Evolutionary conservation across 2,329 filamentous ascomycete genomes (phyloP).

Genomic region (Fusarium keratoplasticum): DNA sequence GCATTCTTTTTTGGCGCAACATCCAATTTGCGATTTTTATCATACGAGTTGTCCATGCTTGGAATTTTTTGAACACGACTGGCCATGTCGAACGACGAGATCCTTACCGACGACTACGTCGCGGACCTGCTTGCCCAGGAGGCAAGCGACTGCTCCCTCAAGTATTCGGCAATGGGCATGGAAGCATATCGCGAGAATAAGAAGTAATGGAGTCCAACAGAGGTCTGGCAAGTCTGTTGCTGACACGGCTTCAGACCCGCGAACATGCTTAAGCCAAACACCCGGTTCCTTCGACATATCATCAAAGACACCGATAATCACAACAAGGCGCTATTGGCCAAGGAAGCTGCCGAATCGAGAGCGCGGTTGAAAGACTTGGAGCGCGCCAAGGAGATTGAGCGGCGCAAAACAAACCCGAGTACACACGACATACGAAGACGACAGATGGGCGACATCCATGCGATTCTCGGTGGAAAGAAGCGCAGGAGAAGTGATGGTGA

Average conservation of each 20-base stretch:
- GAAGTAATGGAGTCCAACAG: slow-evolving; percentile 54
- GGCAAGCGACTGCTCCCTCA: slow-evolving; percentile 77
- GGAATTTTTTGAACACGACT: neutral
- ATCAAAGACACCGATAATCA: slow-evolving; percentile 90
- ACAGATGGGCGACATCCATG: slow-evolving; percentile 71
- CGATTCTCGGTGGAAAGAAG: slow-evolving; percentile 64
- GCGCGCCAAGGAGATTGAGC: slow-evolving; percentile 57
- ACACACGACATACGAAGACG: slow-evolving; percentile 65
- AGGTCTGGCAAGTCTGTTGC: slow-evolving; percentile 23
- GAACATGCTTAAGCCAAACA: slow-evolving; percentile 88
- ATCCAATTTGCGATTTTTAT: slow-evolving; percentile 3
- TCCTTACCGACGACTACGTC: slow-evolving; percentile 81
- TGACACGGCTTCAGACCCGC: slow-evolving; percentile 62
- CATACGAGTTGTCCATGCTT: neutral
- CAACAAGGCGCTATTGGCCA: slow-evolving; percentile 87
- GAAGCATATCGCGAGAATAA: slow-evolving; percentile 68
- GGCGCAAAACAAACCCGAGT: slow-evolving; percentile 58
- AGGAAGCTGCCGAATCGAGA: slow-evolving; percentile 82
- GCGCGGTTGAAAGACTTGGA: slow-evolving; percentile 75
- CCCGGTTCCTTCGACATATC: slow-evolving; percentile 86
- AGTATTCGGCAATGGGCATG: slow-evolving; percentile 80
- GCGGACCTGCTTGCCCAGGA: slow-evolving; percentile 84
- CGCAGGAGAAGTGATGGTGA: slow-evolving; percentile 43
- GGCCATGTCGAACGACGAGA: slow-evolving; percentile 58
- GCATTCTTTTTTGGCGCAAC: slow-evolving; percentile 12